Conservation (phyloP, 768 basidiomycete species). For the Gymnopilus junonius region DNA sequence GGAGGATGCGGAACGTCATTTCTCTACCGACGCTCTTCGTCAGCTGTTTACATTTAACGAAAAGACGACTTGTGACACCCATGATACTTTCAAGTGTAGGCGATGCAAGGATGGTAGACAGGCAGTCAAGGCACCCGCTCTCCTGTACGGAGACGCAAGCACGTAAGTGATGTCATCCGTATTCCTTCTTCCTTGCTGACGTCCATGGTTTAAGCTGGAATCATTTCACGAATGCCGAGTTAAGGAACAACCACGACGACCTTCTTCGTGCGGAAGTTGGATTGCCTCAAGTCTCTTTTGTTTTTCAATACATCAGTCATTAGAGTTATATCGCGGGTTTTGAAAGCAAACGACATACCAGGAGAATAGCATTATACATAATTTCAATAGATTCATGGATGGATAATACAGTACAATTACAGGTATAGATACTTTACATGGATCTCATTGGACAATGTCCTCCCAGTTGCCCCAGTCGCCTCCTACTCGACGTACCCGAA, state of each 20-base stretch:
- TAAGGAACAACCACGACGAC: constrained; percentile 94
- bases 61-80: constrained; percentile 87
- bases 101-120: constrained; percentile 89
- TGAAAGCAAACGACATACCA: background rate
- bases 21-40: constrained; percentile 85
- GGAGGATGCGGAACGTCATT: constrained; percentile 94
- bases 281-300: constrained; percentile 84
- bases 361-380: constrained; percentile 6
- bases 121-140: constrained; percentile 75
- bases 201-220: constrained; percentile 75
- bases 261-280: constrained; percentile 90
- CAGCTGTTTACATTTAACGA: constrained; percentile 94
- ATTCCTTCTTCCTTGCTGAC: background rate
- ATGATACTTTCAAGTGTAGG: constrained; percentile 98
- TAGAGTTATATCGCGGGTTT: constrained; percentile 35
- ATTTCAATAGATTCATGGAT: constrained; percentile 16
- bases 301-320: constrained; percentile 96
- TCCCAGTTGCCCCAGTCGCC: constrained; percentile 81
- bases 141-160: constrained; percentile 97
- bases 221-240: constrained; percentile 88
- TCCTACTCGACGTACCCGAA: constrained; percentile 68
- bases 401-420: constrained; percentile 15
- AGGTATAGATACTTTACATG: constrained; percentile 16
- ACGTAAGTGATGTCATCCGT: constrained; percentile 63
- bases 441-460: constrained; percentile 52